Percentiles rank a stretch among this genome's conserved stretches.
These are phyloP conservation scores for Coccomyxa subellipsoidea DNA, from an alignment of 163 green algal species.

Conservation along the genomic window DNA sequence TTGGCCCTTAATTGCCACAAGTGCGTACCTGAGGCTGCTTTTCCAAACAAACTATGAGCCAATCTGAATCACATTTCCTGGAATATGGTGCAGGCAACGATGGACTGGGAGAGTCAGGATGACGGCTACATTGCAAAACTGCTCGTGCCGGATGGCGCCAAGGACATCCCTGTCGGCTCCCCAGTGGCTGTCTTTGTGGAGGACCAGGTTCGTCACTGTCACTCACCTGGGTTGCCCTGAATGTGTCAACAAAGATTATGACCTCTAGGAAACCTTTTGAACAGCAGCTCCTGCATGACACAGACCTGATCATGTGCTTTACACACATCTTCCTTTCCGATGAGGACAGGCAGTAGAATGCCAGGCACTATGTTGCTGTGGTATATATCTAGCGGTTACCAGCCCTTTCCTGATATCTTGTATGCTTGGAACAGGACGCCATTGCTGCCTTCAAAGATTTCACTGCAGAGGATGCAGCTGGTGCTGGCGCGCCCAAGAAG, in stretches of 20 bases:
- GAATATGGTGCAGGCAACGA: conserved; percentile 22
- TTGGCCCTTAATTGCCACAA: no score
- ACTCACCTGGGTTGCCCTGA: no score
- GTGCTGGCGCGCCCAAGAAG: conserved; percentile 10
- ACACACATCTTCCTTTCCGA: no score
- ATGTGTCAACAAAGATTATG: no score
- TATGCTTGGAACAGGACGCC: conserved; percentile 39
- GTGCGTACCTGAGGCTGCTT: not conserved
- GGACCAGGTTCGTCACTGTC: conserved; percentile 56
- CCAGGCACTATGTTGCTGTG: no score
- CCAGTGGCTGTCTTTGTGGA: conserved; percentile 88
- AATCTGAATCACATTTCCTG: not conserved
- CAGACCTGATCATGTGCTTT: no score
- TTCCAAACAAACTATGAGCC: not conserved
- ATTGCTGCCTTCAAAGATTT: conserved; percentile 70
- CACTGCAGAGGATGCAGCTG: conserved; percentile 43
- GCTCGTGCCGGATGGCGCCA: conserved; percentile 64
- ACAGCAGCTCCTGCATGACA: no score
- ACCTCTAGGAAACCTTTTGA: no score
- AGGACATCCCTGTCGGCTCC: conserved; percentile 75
- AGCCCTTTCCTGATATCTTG: no score
- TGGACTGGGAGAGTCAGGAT: conserved; percentile 70
- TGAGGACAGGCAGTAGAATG: no score
- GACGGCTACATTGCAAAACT: conserved; percentile 94
- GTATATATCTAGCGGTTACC: no score